These are phyloP conservation scores for Ophiostoma quercus DNA, from an alignment of 2,329 filamentous ascomycete species.

Conservation along the genomic window DNA sequence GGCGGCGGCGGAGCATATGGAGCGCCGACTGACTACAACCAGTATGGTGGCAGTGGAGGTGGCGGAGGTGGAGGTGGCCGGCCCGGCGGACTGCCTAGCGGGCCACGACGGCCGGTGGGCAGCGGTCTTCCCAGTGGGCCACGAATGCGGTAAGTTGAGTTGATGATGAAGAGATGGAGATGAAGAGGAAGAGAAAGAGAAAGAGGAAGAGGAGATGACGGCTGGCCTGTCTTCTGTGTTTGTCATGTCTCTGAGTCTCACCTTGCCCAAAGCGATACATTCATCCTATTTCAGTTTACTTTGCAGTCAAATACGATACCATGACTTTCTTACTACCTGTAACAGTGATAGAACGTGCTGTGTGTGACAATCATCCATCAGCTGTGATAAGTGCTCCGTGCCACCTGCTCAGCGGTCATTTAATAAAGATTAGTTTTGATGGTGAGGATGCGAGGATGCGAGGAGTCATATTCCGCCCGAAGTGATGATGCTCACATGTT, in stretches of 20 bases:
- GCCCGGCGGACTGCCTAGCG: constrained; percentile 39
- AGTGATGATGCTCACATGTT: too few species aligned
- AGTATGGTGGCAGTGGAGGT: constrained; percentile 25
- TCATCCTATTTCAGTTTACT: not conserved
- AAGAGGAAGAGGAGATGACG: not conserved
- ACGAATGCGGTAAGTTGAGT: constrained; percentile 38
- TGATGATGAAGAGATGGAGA: too few species aligned
- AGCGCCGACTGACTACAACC: not conserved
- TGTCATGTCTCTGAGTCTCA: not conserved
- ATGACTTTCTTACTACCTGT: not conserved
- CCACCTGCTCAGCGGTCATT: too few species aligned
- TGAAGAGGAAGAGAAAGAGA: not conserved
- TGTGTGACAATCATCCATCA: too few species aligned
- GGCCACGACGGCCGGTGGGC: constrained; percentile 28
- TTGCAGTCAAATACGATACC: not conserved
- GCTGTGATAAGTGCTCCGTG: too few species aligned
- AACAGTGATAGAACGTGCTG: too few species aligned
- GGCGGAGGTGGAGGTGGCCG: constrained; percentile 31
- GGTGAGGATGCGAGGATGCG: too few species aligned
- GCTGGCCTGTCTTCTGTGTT: not conserved
- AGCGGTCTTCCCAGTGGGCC: constrained; percentile 41
- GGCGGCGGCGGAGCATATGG: constrained; percentile 18
- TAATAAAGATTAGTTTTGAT: too few species aligned
- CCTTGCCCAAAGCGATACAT: not conserved
- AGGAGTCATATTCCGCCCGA: too few species aligned